Evolutionary conservation across 2,329 filamentous ascomycete genomes (phyloP).

Genomic region (Coniochaeta pulveracea): DNA sequence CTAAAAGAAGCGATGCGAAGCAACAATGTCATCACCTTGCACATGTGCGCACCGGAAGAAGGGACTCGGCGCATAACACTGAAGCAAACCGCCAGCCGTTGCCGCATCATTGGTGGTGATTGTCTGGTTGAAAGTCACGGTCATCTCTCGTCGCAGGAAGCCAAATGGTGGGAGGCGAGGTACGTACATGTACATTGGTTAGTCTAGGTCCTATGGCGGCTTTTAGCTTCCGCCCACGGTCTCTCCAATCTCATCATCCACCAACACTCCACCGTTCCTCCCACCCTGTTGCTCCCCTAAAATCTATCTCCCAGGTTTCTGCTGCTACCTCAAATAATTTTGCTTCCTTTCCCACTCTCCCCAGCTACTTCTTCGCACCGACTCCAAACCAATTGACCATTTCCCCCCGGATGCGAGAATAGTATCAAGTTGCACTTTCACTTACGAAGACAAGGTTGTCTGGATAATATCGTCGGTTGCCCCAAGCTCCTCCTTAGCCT

Average conservation of each 20-base stretch:
- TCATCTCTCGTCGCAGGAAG: background rate
- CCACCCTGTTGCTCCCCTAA: too few relatives aligned
- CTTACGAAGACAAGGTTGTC: background rate
- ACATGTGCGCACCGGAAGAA: background rate
- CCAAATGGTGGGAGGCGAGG: background rate
- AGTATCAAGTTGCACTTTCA: background rate
- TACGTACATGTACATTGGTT: background rate
- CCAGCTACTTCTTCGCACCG: too few relatives aligned
- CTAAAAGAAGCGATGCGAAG: too few relatives aligned
- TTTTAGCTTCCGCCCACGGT: too few relatives aligned
- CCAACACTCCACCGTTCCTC: too few relatives aligned
- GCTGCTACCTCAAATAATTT: too few relatives aligned
- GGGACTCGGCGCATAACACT: background rate
- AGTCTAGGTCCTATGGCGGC: background rate
- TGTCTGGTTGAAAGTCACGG: background rate
- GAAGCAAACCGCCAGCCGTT: background rate
- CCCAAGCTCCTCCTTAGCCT: background rate
- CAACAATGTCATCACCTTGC: background rate
- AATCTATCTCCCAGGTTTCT: too few relatives aligned
- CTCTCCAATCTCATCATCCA: too few relatives aligned
- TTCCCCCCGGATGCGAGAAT: background rate
- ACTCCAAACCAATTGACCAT: background rate
- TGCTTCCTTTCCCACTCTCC: too few relatives aligned
- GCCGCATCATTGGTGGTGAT: conserved; percentile 1
- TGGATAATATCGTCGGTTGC: background rate